Base-by-base conservation (phyloP, 2,329 filamentous ascomycete genomes). In the Beauveria sp. region DNA sequence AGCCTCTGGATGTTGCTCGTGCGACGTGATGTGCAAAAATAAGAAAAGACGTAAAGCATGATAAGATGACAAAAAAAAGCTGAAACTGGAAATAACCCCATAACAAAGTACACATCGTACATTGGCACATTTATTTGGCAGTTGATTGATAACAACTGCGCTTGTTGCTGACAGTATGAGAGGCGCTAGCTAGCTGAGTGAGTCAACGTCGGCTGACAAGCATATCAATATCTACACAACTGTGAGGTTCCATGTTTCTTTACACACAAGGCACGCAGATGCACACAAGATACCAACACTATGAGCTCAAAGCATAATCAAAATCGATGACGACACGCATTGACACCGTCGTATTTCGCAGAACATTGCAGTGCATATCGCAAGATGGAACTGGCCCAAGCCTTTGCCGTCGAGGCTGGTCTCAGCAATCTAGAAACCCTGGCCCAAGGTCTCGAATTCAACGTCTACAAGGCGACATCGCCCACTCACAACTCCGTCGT, bases 1-100 rank as follows among this genome's bases (percentile, higher is more conserved):
- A 81, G 70, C 75, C 79, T 5, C 64, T 71, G 12, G 70, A 72
- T 22, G 67, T 72, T 43, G 69, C 65, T 16, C 66, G 63, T 10
- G 57, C 59, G 1, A 66, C 67, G 5, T 65, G 64, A 60, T 69
- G 16, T 6, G 38, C 10, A 16, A 20, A 22, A 46, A 4, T n/a
- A 28, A 22, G 1, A 48, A 28, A 55, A 60, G 18, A 16, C 22
- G 50, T 46, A 22, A 51, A 52, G 60, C 14, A 38, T 54, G 16
- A 46, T 46, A 42, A 60, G 60, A 43, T 10, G 34, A 51, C 0
- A n/a, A 60, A 9, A 40, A 60, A 46, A 60, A 38, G 3, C 24
- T 26, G 10, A 49, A 58, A 31, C 9, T 40, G 48, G 16, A 7
- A 57, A 48, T 10, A 3, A 3, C 10, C 9, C 22, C 3, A 3